These are phyloP conservation scores for Monosporozyma solicola DNA, from an alignment of 805 yeast genomes.

Conservation along the genomic window DNA sequence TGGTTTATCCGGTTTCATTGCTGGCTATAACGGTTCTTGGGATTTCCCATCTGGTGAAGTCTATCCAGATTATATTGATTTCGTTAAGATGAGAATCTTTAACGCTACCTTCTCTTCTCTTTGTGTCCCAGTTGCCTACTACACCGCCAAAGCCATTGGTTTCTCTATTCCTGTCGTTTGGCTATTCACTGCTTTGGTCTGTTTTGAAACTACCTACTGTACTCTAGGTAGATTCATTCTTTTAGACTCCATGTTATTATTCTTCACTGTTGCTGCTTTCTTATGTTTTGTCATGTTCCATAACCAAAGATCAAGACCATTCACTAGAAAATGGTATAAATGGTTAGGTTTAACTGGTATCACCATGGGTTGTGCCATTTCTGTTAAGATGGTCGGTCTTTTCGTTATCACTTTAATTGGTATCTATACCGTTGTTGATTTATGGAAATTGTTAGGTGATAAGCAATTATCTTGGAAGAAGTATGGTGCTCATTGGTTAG, in stretches of 20 bases:
- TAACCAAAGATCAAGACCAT: conserved; percentile 38
- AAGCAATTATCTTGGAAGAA: conserved; percentile 39
- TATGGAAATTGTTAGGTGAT: conserved; percentile 80
- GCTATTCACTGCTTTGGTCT: conserved; percentile 53
- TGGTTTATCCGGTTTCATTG: conserved; percentile 68
- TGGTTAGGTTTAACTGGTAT: conserved; percentile 84
- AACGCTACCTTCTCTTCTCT: conserved; percentile 59
- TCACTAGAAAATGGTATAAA: conserved; percentile 85
- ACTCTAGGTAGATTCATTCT: conserved; percentile 67
- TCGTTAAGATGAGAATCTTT: conserved; percentile 58
- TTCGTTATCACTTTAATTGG: conserved; percentile 86
- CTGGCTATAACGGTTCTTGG: conserved; percentile 71
- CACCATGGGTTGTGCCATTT: conserved; percentile 79
- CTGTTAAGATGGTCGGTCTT: conserved; percentile 95
- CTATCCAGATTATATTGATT: conserved; percentile 57
- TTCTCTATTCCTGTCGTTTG: conserved; percentile 43
- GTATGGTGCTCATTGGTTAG: conserved; percentile 54
- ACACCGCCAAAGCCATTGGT: conserved; percentile 53
- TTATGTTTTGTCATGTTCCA: conserved; percentile 51
- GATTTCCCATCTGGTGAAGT: conserved; percentile 59
- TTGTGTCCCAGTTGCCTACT: conserved; percentile 64
- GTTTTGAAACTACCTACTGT: conserved; percentile 60
- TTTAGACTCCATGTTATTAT: conserved; percentile 66
- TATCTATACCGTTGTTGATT: conserved; percentile 74
- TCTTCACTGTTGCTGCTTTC: conserved; percentile 66